These are phyloP conservation scores for Mortierella polycephala DNA, from an alignment of 371 early-diverging fungal genomes.

Conservation along the genomic window DNA sequence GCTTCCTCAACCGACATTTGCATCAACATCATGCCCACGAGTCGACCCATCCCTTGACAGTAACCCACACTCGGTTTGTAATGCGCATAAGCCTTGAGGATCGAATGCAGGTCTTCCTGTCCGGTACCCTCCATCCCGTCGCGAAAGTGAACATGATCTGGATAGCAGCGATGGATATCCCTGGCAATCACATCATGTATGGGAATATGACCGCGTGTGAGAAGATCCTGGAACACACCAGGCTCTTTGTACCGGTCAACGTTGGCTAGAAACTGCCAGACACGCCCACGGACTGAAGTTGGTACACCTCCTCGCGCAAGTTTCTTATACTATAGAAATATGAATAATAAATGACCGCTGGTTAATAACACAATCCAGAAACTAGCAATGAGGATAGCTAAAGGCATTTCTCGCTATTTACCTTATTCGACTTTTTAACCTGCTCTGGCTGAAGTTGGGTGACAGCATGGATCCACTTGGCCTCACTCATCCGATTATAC, in stretches of 20 bases:
- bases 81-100: slow-evolving; percentile 90
- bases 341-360: neutral
- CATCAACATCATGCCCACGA: slow-evolving; percentile 93
- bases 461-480: slow-evolving; percentile 46
- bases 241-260: slow-evolving; percentile 59
- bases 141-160: slow-evolving; percentile 81
- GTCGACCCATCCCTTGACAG: slow-evolving; percentile 96
- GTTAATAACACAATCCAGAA: neutral
- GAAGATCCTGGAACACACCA: slow-evolving; percentile 54
- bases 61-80: slow-evolving; percentile 92
- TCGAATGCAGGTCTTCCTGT: slow-evolving; percentile 72
- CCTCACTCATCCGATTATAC: slow-evolving; percentile 32
- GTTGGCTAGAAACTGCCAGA: slow-evolving; percentile 78
- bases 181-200: slow-evolving; percentile 89
- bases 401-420: neutral
- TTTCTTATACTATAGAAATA: slow-evolving; percentile 53
- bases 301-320: slow-evolving; percentile 83
- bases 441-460: slow-evolving; percentile 26
- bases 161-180: slow-evolving; percentile 91
- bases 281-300: slow-evolving; percentile 74
- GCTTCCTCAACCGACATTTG: slow-evolving; percentile 86
- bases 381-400: neutral
- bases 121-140: slow-evolving; percentile 73
- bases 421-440: slow-evolving; percentile 45
- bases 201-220: slow-evolving; percentile 51